Evolutionary conservation across 768 basidiomycete genomes (phyloP).

Genomic region (Suillus placidus): DNA sequence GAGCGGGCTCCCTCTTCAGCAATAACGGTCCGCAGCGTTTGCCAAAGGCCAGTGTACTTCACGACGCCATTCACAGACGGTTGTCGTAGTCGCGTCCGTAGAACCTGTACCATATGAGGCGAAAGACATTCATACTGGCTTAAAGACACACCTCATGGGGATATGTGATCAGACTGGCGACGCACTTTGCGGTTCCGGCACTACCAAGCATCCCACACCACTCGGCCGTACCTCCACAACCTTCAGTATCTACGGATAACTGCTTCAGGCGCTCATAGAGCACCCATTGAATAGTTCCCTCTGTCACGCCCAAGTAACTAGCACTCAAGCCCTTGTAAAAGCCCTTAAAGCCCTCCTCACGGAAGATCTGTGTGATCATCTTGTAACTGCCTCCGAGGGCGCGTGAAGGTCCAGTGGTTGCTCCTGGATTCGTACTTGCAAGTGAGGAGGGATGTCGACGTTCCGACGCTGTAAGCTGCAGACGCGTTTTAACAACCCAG

Average conservation of each 20-base stretch:
- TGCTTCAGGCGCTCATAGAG: conserved; percentile 91
- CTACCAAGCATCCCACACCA: conserved; percentile 87
- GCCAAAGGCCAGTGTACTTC: conserved; percentile 85
- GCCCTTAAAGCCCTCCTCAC: conserved; percentile 81
- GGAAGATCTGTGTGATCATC: conserved; percentile 73
- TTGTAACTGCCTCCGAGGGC: conserved; percentile 55
- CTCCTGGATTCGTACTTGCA: conserved; percentile 4
- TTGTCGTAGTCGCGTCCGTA: conserved; percentile 92
- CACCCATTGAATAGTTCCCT: conserved; percentile 97
- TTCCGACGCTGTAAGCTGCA: conserved; percentile 68
- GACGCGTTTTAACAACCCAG: conserved; percentile 97
- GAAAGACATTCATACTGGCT: conserved; percentile 6
- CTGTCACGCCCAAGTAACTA: conserved; percentile 93
- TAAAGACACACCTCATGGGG: conserved; percentile 82
- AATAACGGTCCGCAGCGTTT: conserved; percentile 83
- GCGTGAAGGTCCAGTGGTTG: conserved; percentile 21
- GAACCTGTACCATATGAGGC: conserved; percentile 52
- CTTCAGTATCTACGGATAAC: conserved; percentile 56
- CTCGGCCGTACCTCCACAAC: conserved; percentile 57
- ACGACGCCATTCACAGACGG: conserved; percentile 74
- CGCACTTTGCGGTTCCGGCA: conserved; percentile 90
- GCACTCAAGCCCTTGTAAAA: conserved; percentile 97
- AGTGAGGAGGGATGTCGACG: conserved; percentile 20
- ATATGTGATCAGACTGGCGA: conserved; percentile 95
- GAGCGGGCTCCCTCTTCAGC: conserved; percentile 87